These are phyloP conservation scores for Alternaria alternata DNA, from an alignment of 2,329 filamentous ascomycete genomes.

Conservation along the genomic window DNA sequence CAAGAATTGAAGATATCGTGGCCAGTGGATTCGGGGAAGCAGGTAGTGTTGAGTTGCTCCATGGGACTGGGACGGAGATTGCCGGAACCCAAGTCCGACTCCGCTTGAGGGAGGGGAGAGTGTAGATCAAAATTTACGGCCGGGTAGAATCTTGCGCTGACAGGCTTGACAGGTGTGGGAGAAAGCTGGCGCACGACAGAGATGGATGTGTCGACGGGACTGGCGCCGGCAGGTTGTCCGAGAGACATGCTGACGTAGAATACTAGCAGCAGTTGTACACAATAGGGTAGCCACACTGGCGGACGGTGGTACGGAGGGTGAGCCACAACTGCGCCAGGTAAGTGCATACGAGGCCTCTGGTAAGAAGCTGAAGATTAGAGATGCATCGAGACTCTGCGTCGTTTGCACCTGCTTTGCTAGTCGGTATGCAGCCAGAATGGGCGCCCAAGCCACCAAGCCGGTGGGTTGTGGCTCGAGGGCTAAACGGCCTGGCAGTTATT, in stretches of 20 bases:
- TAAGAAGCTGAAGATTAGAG: background rate
- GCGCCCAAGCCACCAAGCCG: constrained; percentile 1
- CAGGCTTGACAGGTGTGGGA: constrained; percentile 5
- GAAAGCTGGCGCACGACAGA: background rate
- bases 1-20: constrained; percentile 5
- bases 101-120: background rate
- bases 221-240: background rate
- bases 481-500: constrained; percentile 1
- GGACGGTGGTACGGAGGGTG: background rate
- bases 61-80: constrained; percentile 4
- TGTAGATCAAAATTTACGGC: constrained; percentile 3
- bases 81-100: constrained; percentile 1
- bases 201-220: background rate
- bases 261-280: background rate
- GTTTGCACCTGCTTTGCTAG: background rate
- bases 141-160: background rate
- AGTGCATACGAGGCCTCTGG: background rate
- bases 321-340: background rate
- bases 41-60: background rate
- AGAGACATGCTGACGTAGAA: background rate
- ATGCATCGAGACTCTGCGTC: background rate
- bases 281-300: background rate
- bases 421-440: background rate
- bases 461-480: constrained; percentile 6
- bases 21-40: constrained; percentile 1